phyloP scores from a whole-genome alignment of 1,139 yeast genomes.

The Magnusiomyces magnusii region DNA sequence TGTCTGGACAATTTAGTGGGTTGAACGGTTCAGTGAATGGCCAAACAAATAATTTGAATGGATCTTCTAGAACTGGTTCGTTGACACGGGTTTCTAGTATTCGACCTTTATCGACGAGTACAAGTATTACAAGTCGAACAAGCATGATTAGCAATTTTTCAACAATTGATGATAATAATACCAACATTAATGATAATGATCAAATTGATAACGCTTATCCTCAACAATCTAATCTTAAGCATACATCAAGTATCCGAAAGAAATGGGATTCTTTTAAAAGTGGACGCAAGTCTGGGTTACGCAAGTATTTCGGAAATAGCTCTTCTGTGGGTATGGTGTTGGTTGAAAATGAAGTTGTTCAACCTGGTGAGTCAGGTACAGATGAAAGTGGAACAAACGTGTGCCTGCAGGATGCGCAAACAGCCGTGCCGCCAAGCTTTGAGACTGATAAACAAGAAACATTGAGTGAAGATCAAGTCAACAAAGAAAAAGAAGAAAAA shows the following conservation, averaged over 20 bases:
- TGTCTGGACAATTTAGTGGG: background rate
- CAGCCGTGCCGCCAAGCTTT: background rate
- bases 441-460: no score
- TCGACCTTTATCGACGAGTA: background rate
- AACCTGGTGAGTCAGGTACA: background rate
- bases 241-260: background rate
- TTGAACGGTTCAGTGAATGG: no score
- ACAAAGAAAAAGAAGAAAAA: no score
- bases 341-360: background rate
- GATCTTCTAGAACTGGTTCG: background rate
- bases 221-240: background rate
- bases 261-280: conserved; percentile 4
- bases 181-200: background rate
- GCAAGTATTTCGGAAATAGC: background rate
- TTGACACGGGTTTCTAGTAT: background rate
- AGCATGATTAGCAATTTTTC: background rate
- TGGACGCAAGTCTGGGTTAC: background rate
- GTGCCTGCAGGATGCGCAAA: background rate
- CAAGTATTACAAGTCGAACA: background rate
- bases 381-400: background rate
- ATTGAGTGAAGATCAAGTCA: no score
- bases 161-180: background rate
- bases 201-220: no score
- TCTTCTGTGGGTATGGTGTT: background rate
- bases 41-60: background rate